A percentile compares a stretch with the other conserved stretches of the same genome.
These are phyloP conservation scores for Eutrema yunnanense DNA, from an alignment of 345 rosid genomes.

Conservation along the genomic window DNA sequence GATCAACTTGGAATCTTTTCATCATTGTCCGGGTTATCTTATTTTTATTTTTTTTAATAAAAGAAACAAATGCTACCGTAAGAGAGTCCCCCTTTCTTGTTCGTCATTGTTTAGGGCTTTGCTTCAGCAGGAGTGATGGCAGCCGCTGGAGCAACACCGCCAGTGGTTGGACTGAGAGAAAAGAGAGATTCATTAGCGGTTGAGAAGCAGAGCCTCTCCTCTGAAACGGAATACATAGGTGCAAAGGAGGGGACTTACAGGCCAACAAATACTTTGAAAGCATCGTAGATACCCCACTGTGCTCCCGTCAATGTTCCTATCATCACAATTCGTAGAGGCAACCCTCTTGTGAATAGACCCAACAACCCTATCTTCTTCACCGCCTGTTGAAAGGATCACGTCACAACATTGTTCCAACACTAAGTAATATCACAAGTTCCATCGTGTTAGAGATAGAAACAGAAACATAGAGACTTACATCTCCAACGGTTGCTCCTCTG, in stretches of 20 bases:
- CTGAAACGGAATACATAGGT: neutral
- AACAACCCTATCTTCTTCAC: slow-evolving; percentile 75
- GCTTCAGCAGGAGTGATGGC: slow-evolving; percentile 25
- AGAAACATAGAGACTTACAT: slow-evolving; percentile 43
- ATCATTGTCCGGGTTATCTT: slow-evolving; percentile 12
- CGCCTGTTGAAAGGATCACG: slow-evolving; percentile 41
- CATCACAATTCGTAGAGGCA: slow-evolving; percentile 91
- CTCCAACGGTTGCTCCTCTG: slow-evolving; percentile 90
- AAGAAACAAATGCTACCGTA: neutral
- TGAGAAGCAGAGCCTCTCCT: neutral
- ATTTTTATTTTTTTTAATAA: neutral
- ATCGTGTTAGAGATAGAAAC: neutral
- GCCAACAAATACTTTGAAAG: slow-evolving; percentile 93
- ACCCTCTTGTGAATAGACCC: slow-evolving; percentile 95
- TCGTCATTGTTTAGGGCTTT: slow-evolving; percentile 1
- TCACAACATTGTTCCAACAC: neutral
- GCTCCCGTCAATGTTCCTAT: slow-evolving; percentile 93
- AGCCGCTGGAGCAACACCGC: slow-evolving; percentile 63
- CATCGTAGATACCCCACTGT: slow-evolving; percentile 90
- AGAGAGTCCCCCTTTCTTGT: neutral
- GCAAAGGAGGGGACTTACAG: slow-evolving; percentile 47
- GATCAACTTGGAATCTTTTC: slow-evolving; percentile 11
- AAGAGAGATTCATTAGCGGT: neutral
- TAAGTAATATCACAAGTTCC: neutral
- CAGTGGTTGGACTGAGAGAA: slow-evolving; percentile 49